A percentile compares a stretch with the other conserved stretches of the same genome.
phyloP scores from a whole-genome alignment of 345 rosid species.

The Linum tenue region DNA sequence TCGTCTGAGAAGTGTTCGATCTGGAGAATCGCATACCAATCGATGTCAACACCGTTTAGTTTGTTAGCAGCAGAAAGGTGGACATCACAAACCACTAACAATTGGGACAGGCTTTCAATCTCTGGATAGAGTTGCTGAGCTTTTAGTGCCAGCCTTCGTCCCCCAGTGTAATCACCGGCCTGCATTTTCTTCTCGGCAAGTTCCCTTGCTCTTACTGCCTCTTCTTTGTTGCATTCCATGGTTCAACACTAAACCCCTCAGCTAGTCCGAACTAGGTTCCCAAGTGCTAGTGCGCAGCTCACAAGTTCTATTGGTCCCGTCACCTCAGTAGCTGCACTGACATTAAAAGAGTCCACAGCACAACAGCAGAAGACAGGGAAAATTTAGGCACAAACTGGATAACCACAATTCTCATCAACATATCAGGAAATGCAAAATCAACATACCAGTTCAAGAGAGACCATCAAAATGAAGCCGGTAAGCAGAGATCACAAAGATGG shows the following conservation, averaged over 20 bases:
- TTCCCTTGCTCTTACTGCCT: conserved; percentile 59
- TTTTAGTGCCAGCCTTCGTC: conserved; percentile 43
- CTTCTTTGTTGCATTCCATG: conserved; percentile 92
- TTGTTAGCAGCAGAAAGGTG: conserved; percentile 51
- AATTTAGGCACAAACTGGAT: not conserved
- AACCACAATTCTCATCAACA: not conserved
- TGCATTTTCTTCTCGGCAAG: conserved; percentile 58
- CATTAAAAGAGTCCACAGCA: not conserved
- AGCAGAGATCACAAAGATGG: not conserved
- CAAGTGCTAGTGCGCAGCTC: not conserved
- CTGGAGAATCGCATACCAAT: conserved; percentile 88
- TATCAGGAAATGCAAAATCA: not conserved
- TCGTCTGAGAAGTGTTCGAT: conserved; percentile 44
- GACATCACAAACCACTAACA: conserved; percentile 68
- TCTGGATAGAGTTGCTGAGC: conserved; percentile 58
- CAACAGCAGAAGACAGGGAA: not conserved
- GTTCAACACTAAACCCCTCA: not conserved
- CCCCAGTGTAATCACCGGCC: conserved; percentile 48
- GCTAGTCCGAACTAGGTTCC: not conserved
- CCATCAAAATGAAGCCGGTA: not conserved
- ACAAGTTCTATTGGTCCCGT: not conserved
- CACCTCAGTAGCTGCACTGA: not conserved
- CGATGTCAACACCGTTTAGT: conserved; percentile 43
- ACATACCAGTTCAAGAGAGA: not conserved
- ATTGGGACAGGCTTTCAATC: conserved; percentile 52